These are phyloP conservation scores for Cornus florida DNA, from an alignment of 148 eudicot genomes.

Conservation along the genomic window DNA sequence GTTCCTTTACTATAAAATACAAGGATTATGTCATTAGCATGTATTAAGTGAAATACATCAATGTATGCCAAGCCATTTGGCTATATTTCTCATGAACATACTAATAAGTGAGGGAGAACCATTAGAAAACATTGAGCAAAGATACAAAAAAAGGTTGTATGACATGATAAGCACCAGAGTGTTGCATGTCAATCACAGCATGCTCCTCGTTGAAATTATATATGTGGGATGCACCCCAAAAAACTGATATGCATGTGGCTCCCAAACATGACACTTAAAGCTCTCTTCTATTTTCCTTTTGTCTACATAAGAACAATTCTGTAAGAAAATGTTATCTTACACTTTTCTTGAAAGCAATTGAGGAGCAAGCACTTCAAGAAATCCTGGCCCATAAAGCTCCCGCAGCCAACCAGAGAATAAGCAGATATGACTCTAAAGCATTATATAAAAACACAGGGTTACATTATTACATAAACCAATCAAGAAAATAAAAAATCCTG, in stretches of 20 bases:
- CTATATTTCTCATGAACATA: background rate
- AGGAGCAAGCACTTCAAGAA: slow-evolving; percentile 83
- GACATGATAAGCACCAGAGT: background rate
- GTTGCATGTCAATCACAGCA: background rate
- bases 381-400: slow-evolving; percentile 81
- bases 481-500: background rate
- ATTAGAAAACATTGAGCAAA: background rate
- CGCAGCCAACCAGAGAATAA: slow-evolving; percentile 94
- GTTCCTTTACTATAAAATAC: background rate
- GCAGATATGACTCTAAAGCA: slow-evolving; percentile 73
- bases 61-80: background rate
- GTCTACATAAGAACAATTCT: background rate
- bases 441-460: slow-evolving; percentile 18
- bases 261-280: background rate
- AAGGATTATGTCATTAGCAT: background rate
- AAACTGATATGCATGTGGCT: background rate
- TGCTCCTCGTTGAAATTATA: background rate
- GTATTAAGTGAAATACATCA: background rate
- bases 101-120: background rate
- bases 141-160: background rate
- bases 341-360: slow-evolving; percentile 81
- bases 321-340: slow-evolving; percentile 41
- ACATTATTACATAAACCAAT: background rate
- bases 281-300: slow-evolving; percentile 1
- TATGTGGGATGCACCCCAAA: background rate